These are phyloP conservation scores for Radiomyces spectabilis DNA, from an alignment of 192 early-diverging fungal species.

Conservation along the genomic window DNA sequence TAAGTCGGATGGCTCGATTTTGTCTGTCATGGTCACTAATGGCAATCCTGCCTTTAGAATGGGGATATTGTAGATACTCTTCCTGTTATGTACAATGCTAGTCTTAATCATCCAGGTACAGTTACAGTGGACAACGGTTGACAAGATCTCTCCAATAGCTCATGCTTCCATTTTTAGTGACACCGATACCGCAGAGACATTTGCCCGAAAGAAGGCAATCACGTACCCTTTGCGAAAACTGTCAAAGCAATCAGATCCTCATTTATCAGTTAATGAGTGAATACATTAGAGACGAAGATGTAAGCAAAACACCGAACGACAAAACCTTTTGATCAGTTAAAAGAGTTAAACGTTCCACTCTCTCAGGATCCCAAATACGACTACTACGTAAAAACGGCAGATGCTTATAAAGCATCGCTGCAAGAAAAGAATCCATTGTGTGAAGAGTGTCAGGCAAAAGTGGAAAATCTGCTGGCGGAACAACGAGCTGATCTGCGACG, in stretches of 20 bases:
- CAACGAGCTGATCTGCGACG: not conserved
- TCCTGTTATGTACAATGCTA: not conserved
- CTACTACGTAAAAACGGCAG: not conserved
- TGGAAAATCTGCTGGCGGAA: not conserved
- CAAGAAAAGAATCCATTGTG: constrained; percentile 1
- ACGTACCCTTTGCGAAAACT: not conserved
- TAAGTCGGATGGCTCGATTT: not conserved
- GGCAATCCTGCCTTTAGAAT: not conserved
- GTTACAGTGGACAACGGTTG: too few relatives aligned
- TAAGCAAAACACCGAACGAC: too few relatives aligned
- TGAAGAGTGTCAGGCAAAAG: not conserved
- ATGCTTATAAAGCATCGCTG: not conserved
- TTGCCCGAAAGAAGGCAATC: not conserved
- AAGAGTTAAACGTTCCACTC: not conserved
- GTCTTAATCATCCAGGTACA: not conserved
- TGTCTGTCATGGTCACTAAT: not conserved
- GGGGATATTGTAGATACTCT: not conserved
- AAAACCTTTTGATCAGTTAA: not conserved
- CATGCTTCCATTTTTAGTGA: not conserved
- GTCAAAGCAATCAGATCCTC: not conserved
- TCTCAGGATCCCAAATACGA: not conserved
- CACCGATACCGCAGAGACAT: not conserved
- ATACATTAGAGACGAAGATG: constrained; percentile 2
- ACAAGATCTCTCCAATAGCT: too few relatives aligned
- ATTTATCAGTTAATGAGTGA: not conserved